A percentile compares a stretch with the other conserved stretches of the same genome.
phyloP scores from a whole-genome alignment of 2,329 filamentous ascomycete genomes.

The Aspergillus viridinutans region DNA sequence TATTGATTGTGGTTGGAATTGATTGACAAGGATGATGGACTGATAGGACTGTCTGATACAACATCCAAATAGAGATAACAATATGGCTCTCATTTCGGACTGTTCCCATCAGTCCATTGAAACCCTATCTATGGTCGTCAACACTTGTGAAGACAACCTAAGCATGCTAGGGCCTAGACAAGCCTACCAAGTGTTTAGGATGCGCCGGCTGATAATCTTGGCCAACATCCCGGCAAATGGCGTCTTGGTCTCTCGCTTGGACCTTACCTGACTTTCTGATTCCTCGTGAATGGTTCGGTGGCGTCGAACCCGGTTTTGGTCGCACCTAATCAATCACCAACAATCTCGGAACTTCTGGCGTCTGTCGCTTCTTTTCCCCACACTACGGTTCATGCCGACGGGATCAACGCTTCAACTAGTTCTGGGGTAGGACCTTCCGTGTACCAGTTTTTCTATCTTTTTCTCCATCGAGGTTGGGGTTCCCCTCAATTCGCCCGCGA shows the following conservation, averaged over 20 bases:
- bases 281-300: background rate
- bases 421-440: constrained; percentile 1
- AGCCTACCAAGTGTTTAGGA: background rate
- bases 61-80: background rate
- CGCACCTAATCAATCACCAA: background rate
- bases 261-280: constrained; percentile 8
- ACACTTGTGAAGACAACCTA: background rate
- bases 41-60: background rate
- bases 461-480: background rate
- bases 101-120: background rate
- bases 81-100: background rate
- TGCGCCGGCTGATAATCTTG: background rate
- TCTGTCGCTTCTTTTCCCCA: constrained; percentile 1
- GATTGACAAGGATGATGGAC: background rate
- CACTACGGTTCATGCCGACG: background rate
- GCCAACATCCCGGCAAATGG: background rate
- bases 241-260: constrained; percentile 7
- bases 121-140: background rate
- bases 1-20: too few species aligned
- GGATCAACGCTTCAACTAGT: background rate
- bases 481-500: background rate
- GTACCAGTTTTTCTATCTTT: background rate
- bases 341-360: background rate
- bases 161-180: background rate
- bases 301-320: background rate